Conservation (phyloP, 345 rosid genomes). For the Bruguiera parviflora region DNA sequence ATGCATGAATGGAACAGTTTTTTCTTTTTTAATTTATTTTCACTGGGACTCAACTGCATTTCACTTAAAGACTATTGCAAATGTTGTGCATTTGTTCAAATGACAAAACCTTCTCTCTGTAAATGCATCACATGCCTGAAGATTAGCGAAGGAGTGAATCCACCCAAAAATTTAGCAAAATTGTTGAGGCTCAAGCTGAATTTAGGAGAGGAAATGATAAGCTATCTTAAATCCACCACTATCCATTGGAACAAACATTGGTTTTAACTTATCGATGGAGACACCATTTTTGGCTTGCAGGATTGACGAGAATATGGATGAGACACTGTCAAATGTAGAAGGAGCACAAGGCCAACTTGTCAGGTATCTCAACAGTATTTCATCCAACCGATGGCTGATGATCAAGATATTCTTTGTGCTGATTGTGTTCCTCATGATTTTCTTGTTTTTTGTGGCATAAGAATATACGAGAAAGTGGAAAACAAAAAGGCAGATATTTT, state of each 20-base stretch:
- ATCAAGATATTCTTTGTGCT: constrained; percentile 74
- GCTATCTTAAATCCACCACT: not conserved
- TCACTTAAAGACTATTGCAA: not conserved
- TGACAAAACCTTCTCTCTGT: not conserved
- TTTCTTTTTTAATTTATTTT: not conserved
- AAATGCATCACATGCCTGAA: not conserved
- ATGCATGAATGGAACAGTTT: not conserved
- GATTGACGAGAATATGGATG: constrained; percentile 83
- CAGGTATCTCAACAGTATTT: constrained; percentile 68
- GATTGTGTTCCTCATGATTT: constrained; percentile 70
- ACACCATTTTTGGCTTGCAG: constrained; percentile 29
- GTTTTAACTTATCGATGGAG: not conserved
- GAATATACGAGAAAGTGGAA: constrained; percentile 10
- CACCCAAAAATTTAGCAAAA: not conserved
- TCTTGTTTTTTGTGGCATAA: constrained; percentile 76
- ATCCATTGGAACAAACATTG: not conserved
- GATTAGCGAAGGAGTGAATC: not conserved
- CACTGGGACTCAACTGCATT: not conserved
- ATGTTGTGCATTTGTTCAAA: not conserved
- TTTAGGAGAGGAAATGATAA: not conserved
- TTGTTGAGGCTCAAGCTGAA: not conserved
- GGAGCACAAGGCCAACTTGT: constrained; percentile 72
- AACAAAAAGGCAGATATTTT: constrained; percentile 11
- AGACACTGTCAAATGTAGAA: constrained; percentile 62
- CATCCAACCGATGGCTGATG: constrained; percentile 82